A percentile compares a stretch with the other conserved stretches of the same genome.
Conservation (phyloP, 257 asterid species). For the Fraxinus quadrangulata region DNA sequence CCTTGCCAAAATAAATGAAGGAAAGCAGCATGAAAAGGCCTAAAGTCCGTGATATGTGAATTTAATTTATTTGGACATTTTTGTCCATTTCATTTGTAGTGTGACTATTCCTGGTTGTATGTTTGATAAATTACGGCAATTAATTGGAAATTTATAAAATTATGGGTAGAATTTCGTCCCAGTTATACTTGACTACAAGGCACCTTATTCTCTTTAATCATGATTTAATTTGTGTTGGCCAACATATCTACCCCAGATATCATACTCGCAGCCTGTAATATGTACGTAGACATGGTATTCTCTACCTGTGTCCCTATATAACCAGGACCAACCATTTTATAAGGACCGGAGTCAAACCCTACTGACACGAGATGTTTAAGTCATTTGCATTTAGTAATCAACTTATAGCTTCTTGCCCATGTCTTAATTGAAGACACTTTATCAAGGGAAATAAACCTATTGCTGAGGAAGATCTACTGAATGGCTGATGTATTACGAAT, state of each 20-base stretch:
- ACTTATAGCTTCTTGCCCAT: neutral
- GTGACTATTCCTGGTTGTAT: slow-evolving; percentile 9
- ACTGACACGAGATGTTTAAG: slow-evolving; percentile 9
- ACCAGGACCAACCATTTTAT: neutral
- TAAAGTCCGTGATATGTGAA: slow-evolving; percentile 9
- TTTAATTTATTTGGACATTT: slow-evolving; percentile 17
- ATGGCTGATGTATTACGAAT: slow-evolving; percentile 2
- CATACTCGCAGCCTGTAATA: slow-evolving; percentile 7
- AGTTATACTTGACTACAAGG: neutral
- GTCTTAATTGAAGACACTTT: neutral
- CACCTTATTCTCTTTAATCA: slow-evolving; percentile 4
- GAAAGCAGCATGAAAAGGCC: slow-evolving; percentile 4
- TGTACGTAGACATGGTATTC: neutral
- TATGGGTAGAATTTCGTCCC: neutral
- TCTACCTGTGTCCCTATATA: neutral
- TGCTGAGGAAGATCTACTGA: slow-evolving; percentile 17
- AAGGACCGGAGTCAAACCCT: neutral
- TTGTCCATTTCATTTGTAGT: slow-evolving; percentile 15
- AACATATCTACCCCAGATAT: slow-evolving; percentile 5
- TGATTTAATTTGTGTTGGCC: slow-evolving; percentile 10
- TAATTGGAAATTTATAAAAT: neutral
- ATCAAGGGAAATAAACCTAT: neutral
- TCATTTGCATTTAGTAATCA: slow-evolving; percentile 1
- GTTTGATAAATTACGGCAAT: slow-evolving; percentile 6
- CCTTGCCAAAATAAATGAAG: slow-evolving; percentile 7